A percentile compares a stretch with the other conserved stretches of the same genome.
These are phyloP conservation scores for Pilatotrama ljubarskyi DNA, from an alignment of 768 basidiomycete species.

Conservation along the genomic window DNA sequence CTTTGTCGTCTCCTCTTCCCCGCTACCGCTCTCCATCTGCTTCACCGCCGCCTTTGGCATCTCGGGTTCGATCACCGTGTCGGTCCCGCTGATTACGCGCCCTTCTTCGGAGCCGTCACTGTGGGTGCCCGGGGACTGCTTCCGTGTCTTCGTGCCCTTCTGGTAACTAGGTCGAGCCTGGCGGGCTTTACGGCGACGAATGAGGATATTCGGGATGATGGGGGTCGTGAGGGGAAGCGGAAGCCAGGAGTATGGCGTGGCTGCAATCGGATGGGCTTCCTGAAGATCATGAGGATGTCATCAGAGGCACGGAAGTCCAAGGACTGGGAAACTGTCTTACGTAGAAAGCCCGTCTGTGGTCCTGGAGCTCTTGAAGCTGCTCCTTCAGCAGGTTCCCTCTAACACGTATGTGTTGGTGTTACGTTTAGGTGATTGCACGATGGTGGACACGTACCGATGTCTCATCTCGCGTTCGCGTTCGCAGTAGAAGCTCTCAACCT, in stretches of 20 bases:
- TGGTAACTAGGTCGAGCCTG: not conserved
- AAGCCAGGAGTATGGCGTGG: conserved; percentile 9
- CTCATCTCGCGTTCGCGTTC: conserved; percentile 67
- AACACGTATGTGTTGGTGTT: not conserved
- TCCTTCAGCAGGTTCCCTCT: conserved; percentile 46
- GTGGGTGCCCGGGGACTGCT: not conserved
- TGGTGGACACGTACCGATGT: conserved; percentile 24
- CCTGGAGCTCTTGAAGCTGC: conserved; percentile 74
- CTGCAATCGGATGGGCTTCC: conserved; percentile 19
- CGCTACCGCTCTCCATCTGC: not conserved
- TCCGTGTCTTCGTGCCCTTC: not conserved
- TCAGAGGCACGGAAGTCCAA: not conserved
- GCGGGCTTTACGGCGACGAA: conserved; percentile 4
- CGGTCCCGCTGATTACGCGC: not conserved
- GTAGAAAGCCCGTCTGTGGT: conserved; percentile 61
- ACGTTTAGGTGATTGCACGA: not conserved
- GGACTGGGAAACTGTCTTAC: conserved; percentile 36
- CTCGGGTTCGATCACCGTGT: not conserved
- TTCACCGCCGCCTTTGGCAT: not conserved
- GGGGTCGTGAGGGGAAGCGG: conserved; percentile 15
- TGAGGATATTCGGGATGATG: conserved; percentile 7
- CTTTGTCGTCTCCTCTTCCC: not conserved
- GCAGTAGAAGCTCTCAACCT: conserved; percentile 82
- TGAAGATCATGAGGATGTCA: not conserved
- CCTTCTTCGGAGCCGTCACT: not conserved